Percentiles rank a stretch among this genome's conserved stretches.
Evolutionary conservation across 177 flowering plant species (phyloP).

Genomic region (Vitis hybrid): DNA sequence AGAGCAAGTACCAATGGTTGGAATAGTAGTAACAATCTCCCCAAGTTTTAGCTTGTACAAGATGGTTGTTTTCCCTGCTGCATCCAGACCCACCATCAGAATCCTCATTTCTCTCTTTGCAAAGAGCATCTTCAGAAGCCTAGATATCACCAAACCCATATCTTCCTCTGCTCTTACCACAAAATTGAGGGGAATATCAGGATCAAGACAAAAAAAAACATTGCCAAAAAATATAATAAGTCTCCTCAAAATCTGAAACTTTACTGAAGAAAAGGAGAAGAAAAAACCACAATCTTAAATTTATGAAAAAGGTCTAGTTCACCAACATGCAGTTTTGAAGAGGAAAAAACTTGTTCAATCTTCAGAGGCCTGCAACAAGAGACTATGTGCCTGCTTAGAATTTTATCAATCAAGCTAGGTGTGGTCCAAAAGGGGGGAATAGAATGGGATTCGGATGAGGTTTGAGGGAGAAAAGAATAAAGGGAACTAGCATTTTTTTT

Average conservation of each 20-base stretch:
- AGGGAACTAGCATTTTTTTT: conserved; percentile 8
- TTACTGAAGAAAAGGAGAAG: no score
- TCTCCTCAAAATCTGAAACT: no score
- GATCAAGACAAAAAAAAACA: background rate
- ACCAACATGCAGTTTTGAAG: background rate
- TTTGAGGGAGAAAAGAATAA: conserved; percentile 19
- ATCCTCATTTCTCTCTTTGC: conserved; percentile 60
- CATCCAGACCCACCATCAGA: conserved; percentile 69
- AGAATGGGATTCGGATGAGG: conserved; percentile 25
- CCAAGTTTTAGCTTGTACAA: conserved; percentile 62
- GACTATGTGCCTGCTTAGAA: background rate
- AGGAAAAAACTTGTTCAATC: background rate
- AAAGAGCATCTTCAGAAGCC: conserved; percentile 40
- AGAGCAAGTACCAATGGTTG: conserved; percentile 51
- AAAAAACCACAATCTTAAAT: no score
- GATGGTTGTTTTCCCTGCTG: conserved; percentile 58
- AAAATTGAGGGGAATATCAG: background rate
- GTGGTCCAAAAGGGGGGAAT: conserved; percentile 5
- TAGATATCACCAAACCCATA: conserved; percentile 56
- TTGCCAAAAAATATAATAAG: background rate
- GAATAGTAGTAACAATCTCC: conserved; percentile 58
- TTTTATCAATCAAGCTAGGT: background rate
- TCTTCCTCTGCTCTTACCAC: conserved; percentile 10
- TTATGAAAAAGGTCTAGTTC: background rate
- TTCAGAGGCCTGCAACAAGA: background rate